phyloP scores from a whole-genome alignment of 345 rosid genomes.

The Limnanthes douglasii region DNA sequence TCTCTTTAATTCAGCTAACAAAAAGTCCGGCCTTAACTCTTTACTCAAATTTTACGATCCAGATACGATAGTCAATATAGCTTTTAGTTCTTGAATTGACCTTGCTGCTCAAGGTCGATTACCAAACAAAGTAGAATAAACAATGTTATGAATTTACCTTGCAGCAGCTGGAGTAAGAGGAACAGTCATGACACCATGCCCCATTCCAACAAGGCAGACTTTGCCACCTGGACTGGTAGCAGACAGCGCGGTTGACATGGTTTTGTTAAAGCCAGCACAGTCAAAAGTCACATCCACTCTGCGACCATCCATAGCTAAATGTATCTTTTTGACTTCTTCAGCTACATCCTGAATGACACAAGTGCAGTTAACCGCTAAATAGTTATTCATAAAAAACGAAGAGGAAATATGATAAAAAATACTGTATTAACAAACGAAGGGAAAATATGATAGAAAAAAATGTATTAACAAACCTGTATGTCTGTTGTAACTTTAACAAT shows the following conservation, averaged over 20 bases:
- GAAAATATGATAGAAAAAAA: neutral
- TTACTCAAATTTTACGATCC: too few species aligned
- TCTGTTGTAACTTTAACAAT: conserved; percentile 48
- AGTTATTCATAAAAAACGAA: too few species aligned
- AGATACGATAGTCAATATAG: too few species aligned
- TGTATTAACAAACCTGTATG: conserved; percentile 37
- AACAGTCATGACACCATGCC: conserved; percentile 58
- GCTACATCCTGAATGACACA: conserved; percentile 33
- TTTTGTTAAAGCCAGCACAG: conserved; percentile 81
- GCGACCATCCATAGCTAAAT: conserved; percentile 45
- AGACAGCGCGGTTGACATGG: conserved; percentile 68
- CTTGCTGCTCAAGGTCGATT: too few species aligned
- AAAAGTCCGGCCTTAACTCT: too few species aligned
- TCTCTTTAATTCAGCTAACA: too few species aligned
- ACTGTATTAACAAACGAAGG: too few species aligned
- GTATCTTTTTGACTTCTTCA: conserved; percentile 46
- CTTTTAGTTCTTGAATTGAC: too few species aligned
- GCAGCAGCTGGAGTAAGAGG: conserved; percentile 89
- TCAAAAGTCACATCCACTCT: conserved; percentile 64
- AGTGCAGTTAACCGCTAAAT: too few species aligned
- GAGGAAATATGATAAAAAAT: neutral
- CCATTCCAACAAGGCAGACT: conserved; percentile 88
- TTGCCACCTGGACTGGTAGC: conserved; percentile 80
- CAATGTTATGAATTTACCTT: conserved; percentile 45
- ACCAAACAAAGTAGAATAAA: too few species aligned